A percentile compares a stretch with the other conserved stretches of the same genome.
Evolutionary conservation across 1,284 basidiomycete genomes (phyloP).

Genomic region (Irpex lacteus): DNA sequence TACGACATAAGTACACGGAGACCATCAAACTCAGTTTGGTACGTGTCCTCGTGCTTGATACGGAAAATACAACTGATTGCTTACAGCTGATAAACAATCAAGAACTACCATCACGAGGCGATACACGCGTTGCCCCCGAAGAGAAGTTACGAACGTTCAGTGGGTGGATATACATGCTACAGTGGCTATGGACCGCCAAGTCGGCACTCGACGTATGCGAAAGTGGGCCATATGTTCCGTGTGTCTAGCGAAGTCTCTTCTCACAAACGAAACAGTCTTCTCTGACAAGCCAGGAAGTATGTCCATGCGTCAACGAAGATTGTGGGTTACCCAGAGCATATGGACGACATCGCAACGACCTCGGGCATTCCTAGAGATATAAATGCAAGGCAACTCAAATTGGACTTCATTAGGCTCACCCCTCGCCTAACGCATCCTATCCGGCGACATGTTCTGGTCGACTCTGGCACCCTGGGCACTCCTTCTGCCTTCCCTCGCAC

Average conservation of each 20-base stretch:
- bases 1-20: neutral
- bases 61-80: neutral
- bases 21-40: neutral
- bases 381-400: neutral
- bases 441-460: constrained; percentile 1
- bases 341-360: neutral
- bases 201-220: neutral
- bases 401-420: neutral
- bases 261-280: neutral
- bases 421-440: neutral
- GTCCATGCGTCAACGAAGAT: neutral
- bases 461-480: neutral
- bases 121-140: neutral
- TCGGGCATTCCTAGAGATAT: neutral
- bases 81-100: neutral
- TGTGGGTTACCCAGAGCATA: neutral
- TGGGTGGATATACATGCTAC: neutral
- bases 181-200: neutral
- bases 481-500: neutral
- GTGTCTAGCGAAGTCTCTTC: neutral
- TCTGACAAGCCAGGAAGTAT: neutral
- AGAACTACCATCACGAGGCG: neutral
- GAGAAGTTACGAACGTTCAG: neutral
- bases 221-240: neutral
- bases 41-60: neutral